phyloP scores from a whole-genome alignment of 2,329 filamentous ascomycete species.

The Apiospora rasikravindrae region DNA sequence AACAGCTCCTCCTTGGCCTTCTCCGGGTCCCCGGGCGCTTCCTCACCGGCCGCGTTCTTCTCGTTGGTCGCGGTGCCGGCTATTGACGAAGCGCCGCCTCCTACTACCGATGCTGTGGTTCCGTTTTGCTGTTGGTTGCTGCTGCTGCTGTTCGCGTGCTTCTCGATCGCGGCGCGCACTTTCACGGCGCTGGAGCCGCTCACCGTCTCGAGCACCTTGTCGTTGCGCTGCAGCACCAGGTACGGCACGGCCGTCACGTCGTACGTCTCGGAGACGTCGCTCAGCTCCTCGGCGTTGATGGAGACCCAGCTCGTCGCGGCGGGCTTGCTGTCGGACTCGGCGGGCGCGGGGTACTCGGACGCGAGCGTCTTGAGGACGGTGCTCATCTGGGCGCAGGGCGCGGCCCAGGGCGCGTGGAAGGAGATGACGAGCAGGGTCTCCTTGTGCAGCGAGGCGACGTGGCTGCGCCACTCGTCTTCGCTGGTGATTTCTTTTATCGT shows the following conservation, averaged over 20 bases:
- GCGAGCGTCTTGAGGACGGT: slow-evolving; percentile 86
- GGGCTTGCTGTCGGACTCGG: slow-evolving; percentile 57
- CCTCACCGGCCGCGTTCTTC: slow-evolving; percentile 42
- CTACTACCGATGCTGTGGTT: slow-evolving; percentile 46
- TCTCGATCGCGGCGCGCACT: slow-evolving; percentile 85
- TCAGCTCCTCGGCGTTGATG: slow-evolving; percentile 92
- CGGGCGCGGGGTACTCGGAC: slow-evolving; percentile 70
- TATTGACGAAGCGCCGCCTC: slow-evolving; percentile 18
- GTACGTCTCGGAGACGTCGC: slow-evolving; percentile 89
- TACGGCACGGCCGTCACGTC: slow-evolving; percentile 94
- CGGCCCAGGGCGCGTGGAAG: slow-evolving; percentile 97
- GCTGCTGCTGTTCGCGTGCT: slow-evolving; percentile 64
- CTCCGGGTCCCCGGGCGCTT: slow-evolving; percentile 48
- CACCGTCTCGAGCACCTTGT: slow-evolving; percentile 80
- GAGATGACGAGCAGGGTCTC: slow-evolving; percentile 82
- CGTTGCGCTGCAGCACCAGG: slow-evolving; percentile 80
- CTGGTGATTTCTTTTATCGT: slow-evolving; percentile 78
- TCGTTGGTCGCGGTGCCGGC: slow-evolving; percentile 28
- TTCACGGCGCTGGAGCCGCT: slow-evolving; percentile 88
- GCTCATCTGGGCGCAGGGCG: slow-evolving; percentile 93
- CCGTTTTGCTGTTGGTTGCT: slow-evolving; percentile 41
- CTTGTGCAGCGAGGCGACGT: slow-evolving; percentile 68
- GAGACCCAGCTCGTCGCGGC: slow-evolving; percentile 80
- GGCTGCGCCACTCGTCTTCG: slow-evolving; percentile 73
- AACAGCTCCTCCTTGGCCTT: slow-evolving; percentile 84